phyloP scores from a whole-genome alignment of 2,329 filamentous ascomycete genomes.

The Berkeleyomyces basicola region DNA sequence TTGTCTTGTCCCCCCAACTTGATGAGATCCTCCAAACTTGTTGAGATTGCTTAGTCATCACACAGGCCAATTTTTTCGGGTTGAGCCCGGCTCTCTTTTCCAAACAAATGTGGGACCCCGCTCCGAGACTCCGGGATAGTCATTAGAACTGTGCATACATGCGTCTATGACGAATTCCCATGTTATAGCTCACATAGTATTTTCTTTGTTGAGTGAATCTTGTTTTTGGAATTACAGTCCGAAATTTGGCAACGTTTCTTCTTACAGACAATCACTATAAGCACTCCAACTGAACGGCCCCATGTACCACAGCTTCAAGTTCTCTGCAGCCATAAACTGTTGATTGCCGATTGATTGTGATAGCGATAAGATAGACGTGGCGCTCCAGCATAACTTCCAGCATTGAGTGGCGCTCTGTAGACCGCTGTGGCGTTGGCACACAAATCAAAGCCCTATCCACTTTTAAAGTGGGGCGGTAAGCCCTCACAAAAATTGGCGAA shows the following conservation, averaged over 20 bases:
- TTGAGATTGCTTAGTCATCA: slow-evolving; percentile 13
- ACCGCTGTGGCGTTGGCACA: not conserved
- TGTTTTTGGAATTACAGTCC: no score
- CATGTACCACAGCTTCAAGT: no score
- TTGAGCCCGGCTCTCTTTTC: not conserved
- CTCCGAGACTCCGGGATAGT: no score
- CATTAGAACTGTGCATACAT: no score
- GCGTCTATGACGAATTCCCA: no score
- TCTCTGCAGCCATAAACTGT: no score
- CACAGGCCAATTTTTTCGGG: not conserved
- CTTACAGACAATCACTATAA: no score
- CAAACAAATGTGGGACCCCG: not conserved
- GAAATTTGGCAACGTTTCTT: no score
- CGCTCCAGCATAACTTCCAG: not conserved
- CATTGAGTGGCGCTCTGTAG: not conserved
- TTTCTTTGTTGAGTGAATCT: no score
- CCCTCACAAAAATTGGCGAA: slow-evolving; percentile 7
- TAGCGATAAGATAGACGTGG: not conserved
- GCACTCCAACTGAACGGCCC: no score
- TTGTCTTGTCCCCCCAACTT: not conserved
- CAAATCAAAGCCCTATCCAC: slow-evolving; percentile 7
- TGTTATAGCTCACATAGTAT: no score
- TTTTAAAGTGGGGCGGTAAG: slow-evolving; percentile 5
- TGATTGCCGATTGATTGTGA: not conserved
- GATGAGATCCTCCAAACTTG: slow-evolving; percentile 8